Conservation (phyloP, 257 asterid species). For the Rehmannia glutinosa region DNA sequence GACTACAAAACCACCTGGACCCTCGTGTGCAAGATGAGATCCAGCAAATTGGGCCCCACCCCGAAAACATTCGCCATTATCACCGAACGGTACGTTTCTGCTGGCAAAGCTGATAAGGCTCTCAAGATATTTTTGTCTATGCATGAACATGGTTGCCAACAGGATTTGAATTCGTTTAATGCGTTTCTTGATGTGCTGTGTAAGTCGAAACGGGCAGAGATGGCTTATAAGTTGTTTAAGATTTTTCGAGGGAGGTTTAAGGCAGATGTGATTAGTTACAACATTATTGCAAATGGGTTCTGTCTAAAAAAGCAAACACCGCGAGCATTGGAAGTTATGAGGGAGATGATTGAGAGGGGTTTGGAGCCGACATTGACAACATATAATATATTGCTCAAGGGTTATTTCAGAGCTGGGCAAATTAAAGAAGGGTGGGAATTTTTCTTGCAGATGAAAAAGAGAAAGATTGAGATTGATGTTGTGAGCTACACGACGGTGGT, state of each 20-base stretch:
- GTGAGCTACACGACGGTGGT: constrained; percentile 84
- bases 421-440: constrained; percentile 77
- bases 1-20: constrained; percentile 69
- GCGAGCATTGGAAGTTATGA: constrained; percentile 65
- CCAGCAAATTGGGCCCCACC: constrained; percentile 63
- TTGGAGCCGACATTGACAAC: constrained; percentile 59
- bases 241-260: constrained; percentile 58
- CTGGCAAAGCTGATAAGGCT: constrained; percentile 89
- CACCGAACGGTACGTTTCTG: constrained; percentile 68
- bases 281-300: constrained; percentile 69
- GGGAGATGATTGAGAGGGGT: constrained; percentile 84
- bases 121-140: constrained; percentile 68
- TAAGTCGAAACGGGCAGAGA: constrained; percentile 69
- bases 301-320: constrained; percentile 72
- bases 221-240: constrained; percentile 59
- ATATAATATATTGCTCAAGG: constrained; percentile 73
- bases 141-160: constrained; percentile 91
- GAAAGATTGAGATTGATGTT: constrained; percentile 73
- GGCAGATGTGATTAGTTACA: constrained; percentile 69
- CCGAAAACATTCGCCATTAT: constrained; percentile 80
- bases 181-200: constrained; percentile 77
- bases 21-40: constrained; percentile 57
- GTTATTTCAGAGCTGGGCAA: constrained; percentile 72
- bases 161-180: constrained; percentile 72
- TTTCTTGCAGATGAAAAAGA: constrained; percentile 83